phyloP scores from a whole-genome alignment of 2,329 filamentous ascomycete species.

The Clonostachys chloroleuca region DNA sequence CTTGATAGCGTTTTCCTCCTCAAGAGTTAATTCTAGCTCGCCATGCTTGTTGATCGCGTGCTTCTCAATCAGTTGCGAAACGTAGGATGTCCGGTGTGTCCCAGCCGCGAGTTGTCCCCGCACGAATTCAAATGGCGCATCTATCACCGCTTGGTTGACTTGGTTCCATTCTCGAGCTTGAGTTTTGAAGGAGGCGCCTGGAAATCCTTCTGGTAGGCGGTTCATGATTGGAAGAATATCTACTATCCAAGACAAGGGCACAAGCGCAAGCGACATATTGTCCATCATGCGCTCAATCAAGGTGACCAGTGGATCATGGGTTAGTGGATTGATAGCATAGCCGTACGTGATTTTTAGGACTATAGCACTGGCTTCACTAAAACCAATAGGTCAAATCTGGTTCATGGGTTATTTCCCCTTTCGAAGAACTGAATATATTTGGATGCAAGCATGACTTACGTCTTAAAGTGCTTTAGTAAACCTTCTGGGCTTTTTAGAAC shows the following conservation, averaged over 20 bases:
- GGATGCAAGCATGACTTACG: slow-evolving; percentile 1
- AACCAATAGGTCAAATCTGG: background rate
- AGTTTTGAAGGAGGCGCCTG: slow-evolving; percentile 20
- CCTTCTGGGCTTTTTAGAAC: slow-evolving; percentile 1
- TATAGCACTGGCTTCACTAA: slow-evolving; percentile 18
- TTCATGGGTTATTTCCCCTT: too few species aligned
- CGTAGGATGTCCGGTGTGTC: slow-evolving; percentile 13
- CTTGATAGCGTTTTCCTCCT: slow-evolving; percentile 15
- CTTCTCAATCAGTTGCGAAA: slow-evolving; percentile 14
- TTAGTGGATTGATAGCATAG: slow-evolving; percentile 20
- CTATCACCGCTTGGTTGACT: slow-evolving; percentile 5
- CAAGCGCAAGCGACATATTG: slow-evolving; percentile 16
- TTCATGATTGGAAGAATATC: slow-evolving; percentile 21
- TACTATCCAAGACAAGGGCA: slow-evolving; percentile 23
- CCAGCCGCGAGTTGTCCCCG: slow-evolving; percentile 12
- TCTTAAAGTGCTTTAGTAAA: slow-evolving; percentile 3
- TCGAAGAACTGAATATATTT: background rate
- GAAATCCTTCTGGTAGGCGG: slow-evolving; percentile 20
- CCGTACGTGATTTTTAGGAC: slow-evolving; percentile 20
- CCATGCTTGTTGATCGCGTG: slow-evolving; percentile 1
- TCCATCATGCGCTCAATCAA: slow-evolving; percentile 19
- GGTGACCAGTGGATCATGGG: slow-evolving; percentile 17
- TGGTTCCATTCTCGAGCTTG: slow-evolving; percentile 16
- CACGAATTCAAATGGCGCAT: slow-evolving; percentile 23
- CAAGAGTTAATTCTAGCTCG: slow-evolving; percentile 1